Evolutionary conservation across 2,329 filamentous ascomycete genomes (phyloP).

Genomic region (Colletotrichum australisinense): DNA sequence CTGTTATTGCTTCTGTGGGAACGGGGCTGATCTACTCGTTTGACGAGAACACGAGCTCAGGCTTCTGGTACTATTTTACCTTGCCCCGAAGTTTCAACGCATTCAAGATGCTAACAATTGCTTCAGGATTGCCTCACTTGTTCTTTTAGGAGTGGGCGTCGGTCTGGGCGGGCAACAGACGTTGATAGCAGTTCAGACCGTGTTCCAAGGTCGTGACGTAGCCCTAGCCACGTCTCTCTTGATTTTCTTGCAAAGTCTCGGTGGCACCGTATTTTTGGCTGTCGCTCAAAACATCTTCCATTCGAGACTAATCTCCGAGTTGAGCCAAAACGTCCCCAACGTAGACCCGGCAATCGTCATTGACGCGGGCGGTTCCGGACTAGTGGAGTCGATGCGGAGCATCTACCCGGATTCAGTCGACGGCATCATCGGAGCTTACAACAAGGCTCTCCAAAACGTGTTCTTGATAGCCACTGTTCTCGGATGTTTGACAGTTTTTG

Average conservation of each 20-base stretch:
- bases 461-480: slow-evolving; percentile 57
- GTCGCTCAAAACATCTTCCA: slow-evolving; percentile 29
- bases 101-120: not conserved
- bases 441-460: slow-evolving; percentile 58
- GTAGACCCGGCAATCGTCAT: slow-evolving; percentile 20
- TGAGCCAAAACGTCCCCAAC: slow-evolving; percentile 23
- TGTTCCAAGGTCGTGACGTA: slow-evolving; percentile 28
- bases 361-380: slow-evolving; percentile 15
- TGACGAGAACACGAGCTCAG: slow-evolving; percentile 9
- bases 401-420: slow-evolving; percentile 40
- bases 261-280: slow-evolving; percentile 20
- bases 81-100: not conserved
- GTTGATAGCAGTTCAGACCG: slow-evolving; percentile 27
- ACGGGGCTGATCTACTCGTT: slow-evolving; percentile 27
- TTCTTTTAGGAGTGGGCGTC: not conserved
- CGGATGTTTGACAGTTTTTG: slow-evolving; percentile 16
- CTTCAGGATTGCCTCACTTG: slow-evolving; percentile 13
- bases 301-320: slow-evolving; percentile 10
- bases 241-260: slow-evolving; percentile 26
- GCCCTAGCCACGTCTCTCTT: slow-evolving; percentile 24
- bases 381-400: not conserved
- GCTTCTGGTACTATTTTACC: slow-evolving; percentile 5
- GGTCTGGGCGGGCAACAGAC: slow-evolving; percentile 21
- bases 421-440: slow-evolving; percentile 59
- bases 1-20: slow-evolving; percentile 12